Evolutionary conservation across 257 asterid genomes (phyloP).

Genomic region (Solanum okadae): DNA sequence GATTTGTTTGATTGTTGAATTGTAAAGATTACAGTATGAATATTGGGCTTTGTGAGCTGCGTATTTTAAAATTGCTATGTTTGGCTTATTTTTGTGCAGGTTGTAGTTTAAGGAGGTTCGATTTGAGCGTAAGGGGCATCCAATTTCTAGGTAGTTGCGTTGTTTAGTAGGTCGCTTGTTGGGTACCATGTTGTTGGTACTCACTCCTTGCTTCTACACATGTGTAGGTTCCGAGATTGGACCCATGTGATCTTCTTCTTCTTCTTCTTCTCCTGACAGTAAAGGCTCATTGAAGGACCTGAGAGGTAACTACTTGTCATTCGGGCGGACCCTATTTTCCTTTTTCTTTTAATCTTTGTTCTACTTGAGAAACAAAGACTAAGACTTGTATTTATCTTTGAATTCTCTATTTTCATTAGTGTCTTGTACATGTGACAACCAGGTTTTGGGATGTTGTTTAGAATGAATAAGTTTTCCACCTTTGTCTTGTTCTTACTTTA

Average conservation of each 20-base stretch:
- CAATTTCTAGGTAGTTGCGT: neutral
- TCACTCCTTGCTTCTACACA: neutral
- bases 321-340: neutral
- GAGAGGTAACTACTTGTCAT: neutral
- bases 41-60: neutral
- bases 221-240: rapidly evolving
- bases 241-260: neutral
- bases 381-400: neutral
- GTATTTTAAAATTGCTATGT: no score
- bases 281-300: no score
- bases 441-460: neutral
- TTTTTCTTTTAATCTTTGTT: no score
- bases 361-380: neutral
- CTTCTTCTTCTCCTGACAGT: no score
- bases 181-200: neutral
- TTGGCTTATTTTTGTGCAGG: neutral
- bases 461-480: neutral
- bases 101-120: neutral
- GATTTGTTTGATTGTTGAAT: neutral
- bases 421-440: neutral
- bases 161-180: neutral
- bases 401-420: no score
- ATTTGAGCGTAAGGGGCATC: neutral
- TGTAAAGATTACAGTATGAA: neutral
- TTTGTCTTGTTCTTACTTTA: no score